phyloP scores from a whole-genome alignment of 2,329 filamentous ascomycete genomes.

The Cercospora canescens region DNA sequence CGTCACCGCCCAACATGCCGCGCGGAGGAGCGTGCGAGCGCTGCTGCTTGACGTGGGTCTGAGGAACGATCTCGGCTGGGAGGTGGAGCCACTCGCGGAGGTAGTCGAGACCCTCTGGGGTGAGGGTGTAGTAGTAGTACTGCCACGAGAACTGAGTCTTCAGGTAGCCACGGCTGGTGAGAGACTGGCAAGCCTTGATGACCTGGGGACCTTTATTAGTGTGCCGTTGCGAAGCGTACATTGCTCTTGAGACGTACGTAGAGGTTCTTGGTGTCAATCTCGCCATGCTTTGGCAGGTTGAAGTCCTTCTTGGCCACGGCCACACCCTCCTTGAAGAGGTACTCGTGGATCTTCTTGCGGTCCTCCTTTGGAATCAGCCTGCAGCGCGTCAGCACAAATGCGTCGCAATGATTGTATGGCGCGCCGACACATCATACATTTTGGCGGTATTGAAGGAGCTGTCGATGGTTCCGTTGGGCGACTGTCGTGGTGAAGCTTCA shows the following conservation, averaged over 20 bases:
- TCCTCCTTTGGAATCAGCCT: constrained; percentile 99
- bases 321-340: constrained; percentile 84
- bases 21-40: constrained; percentile 96
- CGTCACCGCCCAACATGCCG: constrained; percentile 86
- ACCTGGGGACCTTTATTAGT: constrained; percentile 50
- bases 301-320: constrained; percentile 99
- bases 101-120: constrained; percentile 99
- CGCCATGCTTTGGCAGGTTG: constrained; percentile 95
- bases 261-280: constrained; percentile 99
- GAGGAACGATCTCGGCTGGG: constrained; percentile 97
- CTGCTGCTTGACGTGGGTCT: constrained; percentile 99
- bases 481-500: constrained; percentile 8
- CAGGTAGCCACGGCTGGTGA: constrained; percentile 96
- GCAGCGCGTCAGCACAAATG: constrained; percentile 7
- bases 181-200: constrained; percentile 98
- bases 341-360: constrained; percentile 99
- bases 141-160: constrained; percentile 99
- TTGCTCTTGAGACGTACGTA: constrained; percentile 56
- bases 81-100: constrained; percentile 99
- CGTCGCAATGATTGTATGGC: not conserved
- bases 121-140: constrained; percentile 99
- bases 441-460: constrained; percentile 41
- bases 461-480: constrained; percentile 10
- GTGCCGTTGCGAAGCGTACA: not conserved
- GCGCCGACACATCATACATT: constrained; percentile 36